Evolutionary conservation across 2,329 filamentous ascomycete species (phyloP).

Genomic region (Fusarium aywerte): DNA sequence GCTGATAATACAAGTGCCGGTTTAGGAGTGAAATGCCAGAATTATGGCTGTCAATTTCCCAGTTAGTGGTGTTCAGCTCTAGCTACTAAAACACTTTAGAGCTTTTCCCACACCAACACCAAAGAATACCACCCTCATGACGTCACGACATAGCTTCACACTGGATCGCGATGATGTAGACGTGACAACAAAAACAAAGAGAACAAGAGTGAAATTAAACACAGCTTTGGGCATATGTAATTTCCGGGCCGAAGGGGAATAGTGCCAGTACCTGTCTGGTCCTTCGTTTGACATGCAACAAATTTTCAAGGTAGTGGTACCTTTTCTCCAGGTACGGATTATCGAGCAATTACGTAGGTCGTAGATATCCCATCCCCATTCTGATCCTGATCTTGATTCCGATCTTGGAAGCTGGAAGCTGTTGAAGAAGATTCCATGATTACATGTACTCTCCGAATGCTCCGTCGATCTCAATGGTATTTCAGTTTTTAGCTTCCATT

Average conservation of each 20-base stretch:
- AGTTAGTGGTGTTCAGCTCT: background rate
- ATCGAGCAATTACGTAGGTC: conserved; percentile 34
- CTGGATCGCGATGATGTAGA: conserved; percentile 41
- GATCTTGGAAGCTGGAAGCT: conserved; percentile 36
- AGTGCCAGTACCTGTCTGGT: background rate
- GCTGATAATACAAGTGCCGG: background rate
- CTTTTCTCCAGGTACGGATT: conserved; percentile 10
- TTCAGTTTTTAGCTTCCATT: conserved; percentile 16
- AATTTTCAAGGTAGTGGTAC: conserved; percentile 13
- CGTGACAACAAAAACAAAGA: conserved; percentile 32
- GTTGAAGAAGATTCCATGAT: conserved; percentile 19
- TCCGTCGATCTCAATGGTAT: conserved; percentile 20
- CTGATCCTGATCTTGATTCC: conserved; percentile 1
- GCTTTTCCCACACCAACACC: conserved; percentile 9
- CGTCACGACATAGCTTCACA: conserved; percentile 38
- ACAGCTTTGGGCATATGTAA: conserved; percentile 1
- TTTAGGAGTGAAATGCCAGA: background rate
- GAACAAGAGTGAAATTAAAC: background rate
- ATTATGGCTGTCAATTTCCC: background rate
- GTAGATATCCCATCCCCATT: background rate
- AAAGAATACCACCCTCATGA: conserved; percentile 34
- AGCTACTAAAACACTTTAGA: background rate
- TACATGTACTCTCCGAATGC: conserved; percentile 1
- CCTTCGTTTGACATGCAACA: conserved; percentile 14
- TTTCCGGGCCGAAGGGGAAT: conserved; percentile 7